Base-by-base conservation (phyloP, 331 rosid species). In the Acacia concinna region DNA sequence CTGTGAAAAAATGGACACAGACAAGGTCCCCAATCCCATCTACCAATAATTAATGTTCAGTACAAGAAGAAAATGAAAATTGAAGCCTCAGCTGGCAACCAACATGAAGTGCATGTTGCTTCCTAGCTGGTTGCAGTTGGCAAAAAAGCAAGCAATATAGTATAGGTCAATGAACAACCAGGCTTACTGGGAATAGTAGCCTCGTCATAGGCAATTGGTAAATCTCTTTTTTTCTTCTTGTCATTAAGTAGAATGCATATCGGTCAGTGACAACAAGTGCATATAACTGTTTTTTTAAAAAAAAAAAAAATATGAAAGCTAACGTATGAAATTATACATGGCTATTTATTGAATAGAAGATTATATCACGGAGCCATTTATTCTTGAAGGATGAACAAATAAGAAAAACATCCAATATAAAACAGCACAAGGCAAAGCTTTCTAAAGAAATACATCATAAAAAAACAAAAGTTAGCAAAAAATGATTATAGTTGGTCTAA, bases 111-210 rank as follows among this genome's bases (percentile, higher is more conserved):
- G 32, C 4, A 10, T 35, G 13, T 37, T 21, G 30, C 47, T 66
- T 66, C 30, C 21, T n/a, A 66, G 49, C 20, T 35, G 47, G 49
- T 40, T n/a, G 31, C 71, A n/a, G 71, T 66, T 66, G 71, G 71
- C 47, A n/a, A 66, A 41, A n/a, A 66, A 15, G 38, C 38, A 30
- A 30, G 10, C 68, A 62, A 62, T 31, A 62, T 15, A 62, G n/a
- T 30, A 62, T 28, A 28, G 68, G 15, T 62, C 15, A 30, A 62
- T 62, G 37, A 62, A 15, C 12, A 15, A 30, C 4, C 66, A 28
- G 68, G 4, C 68, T 37, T 35, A 35, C 31, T n/a, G 17, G 46
- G 13, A 38, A 40, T 21, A 37, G 32, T 38, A 37, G 17, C 52
- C 51, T 21, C 10, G 34, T 12, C 51, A 67, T 38, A 9, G 14